Conservation (phyloP, 2,329 filamentous ascomycete species). For the Metarhizium sp. region DNA sequence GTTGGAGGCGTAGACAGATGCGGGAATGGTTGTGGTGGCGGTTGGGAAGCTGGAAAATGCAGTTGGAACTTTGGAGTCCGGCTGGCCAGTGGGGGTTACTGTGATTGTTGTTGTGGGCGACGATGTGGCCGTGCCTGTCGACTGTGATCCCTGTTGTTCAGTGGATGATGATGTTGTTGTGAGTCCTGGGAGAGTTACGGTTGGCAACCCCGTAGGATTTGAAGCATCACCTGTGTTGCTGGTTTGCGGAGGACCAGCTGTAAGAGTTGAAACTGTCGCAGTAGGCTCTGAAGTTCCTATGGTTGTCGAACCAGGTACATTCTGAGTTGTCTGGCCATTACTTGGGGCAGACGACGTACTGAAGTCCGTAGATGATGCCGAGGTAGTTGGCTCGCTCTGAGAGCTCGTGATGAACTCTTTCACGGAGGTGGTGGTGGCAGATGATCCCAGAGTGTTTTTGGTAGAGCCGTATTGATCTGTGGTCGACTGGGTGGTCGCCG, state of each 20-base stretch:
- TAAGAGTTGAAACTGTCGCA: neutral
- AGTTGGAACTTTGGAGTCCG: slow-evolving; percentile 33
- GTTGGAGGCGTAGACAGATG: slow-evolving; percentile 33
- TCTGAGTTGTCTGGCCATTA: neutral
- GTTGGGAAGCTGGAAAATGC: slow-evolving; percentile 24
- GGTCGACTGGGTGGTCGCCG: neutral
- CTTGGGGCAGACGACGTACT: no score
- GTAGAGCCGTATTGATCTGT: neutral
- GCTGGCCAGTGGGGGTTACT: slow-evolving; percentile 5
- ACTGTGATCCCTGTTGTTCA: neutral
- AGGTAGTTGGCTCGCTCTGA: no score
- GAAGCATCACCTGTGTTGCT: neutral
- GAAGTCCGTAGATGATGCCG: no score
- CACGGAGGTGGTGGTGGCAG: neutral
- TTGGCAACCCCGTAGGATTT: slow-evolving; percentile 3
- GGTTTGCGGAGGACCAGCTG: neutral
- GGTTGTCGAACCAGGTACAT: neutral
- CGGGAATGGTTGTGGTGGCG: slow-evolving; percentile 29
- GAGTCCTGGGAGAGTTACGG: neutral
- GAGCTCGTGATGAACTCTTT: neutral
- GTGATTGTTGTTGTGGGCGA: neutral
- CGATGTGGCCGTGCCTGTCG: neutral
- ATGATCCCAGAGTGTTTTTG: neutral
- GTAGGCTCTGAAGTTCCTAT: neutral
- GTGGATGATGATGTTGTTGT: neutral